Percentiles rank a stretch among this genome's conserved stretches.
phyloP scores from a whole-genome alignment of 345 rosid genomes.

The Euphorbia peplus region DNA sequence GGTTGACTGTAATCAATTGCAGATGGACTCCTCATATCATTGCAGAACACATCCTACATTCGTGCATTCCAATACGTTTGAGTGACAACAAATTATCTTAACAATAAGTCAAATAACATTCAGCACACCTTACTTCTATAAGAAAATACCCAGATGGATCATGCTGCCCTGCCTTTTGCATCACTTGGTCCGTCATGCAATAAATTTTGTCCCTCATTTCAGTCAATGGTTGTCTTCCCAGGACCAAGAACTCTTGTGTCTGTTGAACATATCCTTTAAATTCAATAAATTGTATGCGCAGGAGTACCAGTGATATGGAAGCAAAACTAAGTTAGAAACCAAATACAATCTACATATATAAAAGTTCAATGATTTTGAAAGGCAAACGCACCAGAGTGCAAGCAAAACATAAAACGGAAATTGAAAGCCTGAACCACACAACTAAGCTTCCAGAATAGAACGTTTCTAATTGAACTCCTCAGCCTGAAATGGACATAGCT shows the following conservation, averaged over 20 bases:
- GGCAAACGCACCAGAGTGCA: no score
- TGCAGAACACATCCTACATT: conserved; percentile 64
- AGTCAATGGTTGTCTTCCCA: conserved; percentile 65
- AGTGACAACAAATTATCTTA: conserved; percentile 5
- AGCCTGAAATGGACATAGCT: no score
- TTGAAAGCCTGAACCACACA: no score
- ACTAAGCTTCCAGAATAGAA: no score
- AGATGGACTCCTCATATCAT: conserved; percentile 66
- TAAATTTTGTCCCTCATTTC: conserved; percentile 75
- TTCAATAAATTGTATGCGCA: conserved; percentile 8
- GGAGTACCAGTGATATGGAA: neutral
- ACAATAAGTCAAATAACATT: conserved; percentile 2
- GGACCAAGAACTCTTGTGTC: conserved; percentile 83
- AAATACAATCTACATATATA: no score
- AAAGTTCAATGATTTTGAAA: neutral
- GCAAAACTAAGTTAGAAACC: neutral
- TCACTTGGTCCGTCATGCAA: conserved; percentile 68
- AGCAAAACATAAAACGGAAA: no score
- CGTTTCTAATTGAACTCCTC: no score
- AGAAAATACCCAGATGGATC: conserved; percentile 93
- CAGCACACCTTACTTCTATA: conserved; percentile 54
- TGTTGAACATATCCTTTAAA: conserved; percentile 35
- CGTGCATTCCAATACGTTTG: conserved; percentile 9
- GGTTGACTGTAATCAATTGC: conserved; percentile 70
- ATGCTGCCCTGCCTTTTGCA: conserved; percentile 61